These are phyloP conservation scores for Komagataella pastoris DNA, from an alignment of 805 yeast genomes.

Conservation along the genomic window DNA sequence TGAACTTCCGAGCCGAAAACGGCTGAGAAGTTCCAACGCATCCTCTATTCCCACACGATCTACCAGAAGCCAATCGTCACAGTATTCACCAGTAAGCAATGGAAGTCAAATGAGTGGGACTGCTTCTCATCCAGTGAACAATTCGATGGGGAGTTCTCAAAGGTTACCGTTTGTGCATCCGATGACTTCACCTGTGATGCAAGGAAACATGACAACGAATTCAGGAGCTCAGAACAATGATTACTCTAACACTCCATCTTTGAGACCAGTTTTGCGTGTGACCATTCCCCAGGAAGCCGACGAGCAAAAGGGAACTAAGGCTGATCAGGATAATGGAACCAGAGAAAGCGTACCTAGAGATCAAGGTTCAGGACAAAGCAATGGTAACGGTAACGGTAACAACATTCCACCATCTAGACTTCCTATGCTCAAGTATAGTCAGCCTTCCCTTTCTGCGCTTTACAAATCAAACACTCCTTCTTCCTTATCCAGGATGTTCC, in stretches of 20 bases:
- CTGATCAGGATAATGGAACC: conserved; percentile 18
- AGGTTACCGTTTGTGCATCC: neutral
- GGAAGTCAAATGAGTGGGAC: neutral
- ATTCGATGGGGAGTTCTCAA: neutral
- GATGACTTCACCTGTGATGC: neutral
- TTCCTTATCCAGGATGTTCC: neutral
- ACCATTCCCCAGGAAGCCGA: conserved; percentile 36
- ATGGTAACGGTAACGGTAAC: neutral
- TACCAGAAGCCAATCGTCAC: neutral
- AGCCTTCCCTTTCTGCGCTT: neutral
- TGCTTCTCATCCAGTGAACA: neutral
- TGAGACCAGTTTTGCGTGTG: conserved; percentile 48
- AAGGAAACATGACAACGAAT: neutral
- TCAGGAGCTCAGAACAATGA: conserved; percentile 8
- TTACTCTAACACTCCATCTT: conserved; percentile 3
- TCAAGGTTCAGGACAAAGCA: neutral
- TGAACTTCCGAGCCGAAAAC: neutral
- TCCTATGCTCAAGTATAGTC: neutral
- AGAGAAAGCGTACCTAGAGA: conserved; percentile 9
- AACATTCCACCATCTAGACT: neutral
- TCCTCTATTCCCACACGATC: neutral
- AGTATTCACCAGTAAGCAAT: neutral
- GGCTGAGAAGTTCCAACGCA: neutral
- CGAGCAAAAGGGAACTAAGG: conserved; percentile 17
- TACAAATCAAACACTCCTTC: neutral